Conservation (phyloP, 495 filamentous ascomycete genomes). For the Aspergillus cristatus region DNA sequence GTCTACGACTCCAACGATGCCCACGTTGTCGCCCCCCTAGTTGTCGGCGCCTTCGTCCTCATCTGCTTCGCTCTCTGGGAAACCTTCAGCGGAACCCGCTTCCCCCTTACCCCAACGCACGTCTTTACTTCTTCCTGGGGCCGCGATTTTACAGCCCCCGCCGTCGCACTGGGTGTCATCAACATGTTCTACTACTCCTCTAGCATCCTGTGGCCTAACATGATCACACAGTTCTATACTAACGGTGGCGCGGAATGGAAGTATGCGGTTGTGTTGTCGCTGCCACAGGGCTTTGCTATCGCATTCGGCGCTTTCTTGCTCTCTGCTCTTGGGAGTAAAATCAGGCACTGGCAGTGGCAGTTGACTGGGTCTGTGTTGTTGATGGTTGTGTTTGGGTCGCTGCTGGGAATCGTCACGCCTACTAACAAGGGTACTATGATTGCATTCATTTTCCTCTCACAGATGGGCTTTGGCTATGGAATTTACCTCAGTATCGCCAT, state of each 20-base stretch:
- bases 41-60: constrained; percentile 12
- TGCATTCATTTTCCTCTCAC: constrained; percentile 18
- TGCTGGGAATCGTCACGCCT: constrained; percentile 15
- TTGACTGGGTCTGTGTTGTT: constrained; percentile 16
- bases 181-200: constrained; percentile 24
- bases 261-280: constrained; percentile 13
- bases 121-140: constrained; percentile 16
- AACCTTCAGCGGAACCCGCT: constrained; percentile 13
- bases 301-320: constrained; percentile 15
- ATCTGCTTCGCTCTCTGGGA: constrained; percentile 19
- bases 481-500: constrained; percentile 18
- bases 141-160: constrained; percentile 17
- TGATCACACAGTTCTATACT: constrained; percentile 16
- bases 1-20: constrained; percentile 15
- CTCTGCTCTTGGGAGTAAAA: constrained; percentile 11
- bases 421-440: constrained; percentile 18
- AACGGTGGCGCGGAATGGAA: constrained; percentile 15
- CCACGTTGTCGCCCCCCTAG: constrained; percentile 15
- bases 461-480: constrained; percentile 17
- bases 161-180: constrained; percentile 15
- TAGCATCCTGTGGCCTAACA: constrained; percentile 19
- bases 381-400: constrained; percentile 17
- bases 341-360: constrained; percentile 20
- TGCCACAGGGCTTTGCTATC: constrained; percentile 17
- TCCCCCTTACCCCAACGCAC: constrained; percentile 13